Evolutionary conservation across 2,329 filamentous ascomycete species (phyloP).

Genomic region (Podosphaera aphanis): DNA sequence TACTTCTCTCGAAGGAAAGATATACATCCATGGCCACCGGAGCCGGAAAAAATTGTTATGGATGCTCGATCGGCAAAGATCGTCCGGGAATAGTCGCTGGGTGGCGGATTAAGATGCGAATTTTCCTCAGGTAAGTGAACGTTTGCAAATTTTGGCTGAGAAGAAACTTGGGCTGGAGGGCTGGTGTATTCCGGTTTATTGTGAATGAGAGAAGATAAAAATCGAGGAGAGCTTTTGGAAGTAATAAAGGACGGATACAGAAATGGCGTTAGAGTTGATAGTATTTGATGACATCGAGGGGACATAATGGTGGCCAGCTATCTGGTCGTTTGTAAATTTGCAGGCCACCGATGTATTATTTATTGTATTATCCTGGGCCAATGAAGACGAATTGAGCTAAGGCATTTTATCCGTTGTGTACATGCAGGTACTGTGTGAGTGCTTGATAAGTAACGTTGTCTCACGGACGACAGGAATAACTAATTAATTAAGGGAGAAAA

Average conservation of each 20-base stretch:
- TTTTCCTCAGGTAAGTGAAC: slow-evolving; percentile 8
- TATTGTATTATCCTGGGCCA: background rate
- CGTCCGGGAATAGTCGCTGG: slow-evolving; percentile 61
- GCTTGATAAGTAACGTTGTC: too few species aligned
- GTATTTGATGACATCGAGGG: slow-evolving; percentile 12
- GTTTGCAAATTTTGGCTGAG: background rate
- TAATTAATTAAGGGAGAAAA: too few species aligned
- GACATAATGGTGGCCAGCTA: slow-evolving; percentile 8
- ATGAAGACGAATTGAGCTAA: background rate
- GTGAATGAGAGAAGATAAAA: slow-evolving; percentile 4
- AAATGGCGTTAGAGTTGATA: slow-evolving; percentile 15
- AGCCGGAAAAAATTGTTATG: slow-evolving; percentile 53
- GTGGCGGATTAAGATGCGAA: slow-evolving; percentile 52
- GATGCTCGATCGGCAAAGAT: slow-evolving; percentile 74
- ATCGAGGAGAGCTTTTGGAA: slow-evolving; percentile 3
- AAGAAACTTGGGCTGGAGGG: background rate
- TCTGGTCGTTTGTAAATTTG: background rate
- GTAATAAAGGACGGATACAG: slow-evolving; percentile 14
- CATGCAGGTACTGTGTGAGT: too few species aligned
- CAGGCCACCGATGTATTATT: background rate
- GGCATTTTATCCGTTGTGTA: background rate
- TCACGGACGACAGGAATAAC: too few species aligned
- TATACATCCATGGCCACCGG: slow-evolving; percentile 77
- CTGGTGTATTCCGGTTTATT: slow-evolving; percentile 8
- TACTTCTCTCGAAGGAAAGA: slow-evolving; percentile 86